Evolutionary conservation across 1,284 basidiomycete species (phyloP).

Genomic region (Austroboletus olivaceoglutinosus): DNA sequence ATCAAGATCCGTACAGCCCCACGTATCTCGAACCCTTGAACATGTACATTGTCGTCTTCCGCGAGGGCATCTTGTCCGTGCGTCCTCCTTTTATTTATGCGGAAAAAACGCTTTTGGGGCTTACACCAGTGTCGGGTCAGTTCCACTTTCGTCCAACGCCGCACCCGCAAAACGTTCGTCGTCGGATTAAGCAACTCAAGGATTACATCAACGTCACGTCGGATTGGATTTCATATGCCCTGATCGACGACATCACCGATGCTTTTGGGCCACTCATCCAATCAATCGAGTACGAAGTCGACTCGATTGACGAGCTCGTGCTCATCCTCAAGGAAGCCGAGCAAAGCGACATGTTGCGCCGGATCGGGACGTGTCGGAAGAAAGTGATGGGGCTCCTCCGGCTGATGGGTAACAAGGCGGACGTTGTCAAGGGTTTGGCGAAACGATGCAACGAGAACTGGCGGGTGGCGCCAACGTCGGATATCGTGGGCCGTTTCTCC

Average conservation of each 20-base stretch:
- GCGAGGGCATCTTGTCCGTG: slow-evolving; percentile 94
- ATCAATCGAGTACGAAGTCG: slow-evolving; percentile 98
- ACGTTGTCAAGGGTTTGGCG: slow-evolving; percentile 97
- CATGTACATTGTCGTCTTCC: slow-evolving; percentile 99
- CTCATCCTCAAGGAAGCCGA: slow-evolving; percentile 84
- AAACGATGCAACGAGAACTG: slow-evolving; percentile 99
- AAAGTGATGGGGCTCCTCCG: slow-evolving; percentile 98
- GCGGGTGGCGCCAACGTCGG: slow-evolving; percentile 96
- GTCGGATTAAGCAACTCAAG: slow-evolving; percentile 98
- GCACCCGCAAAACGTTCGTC: slow-evolving; percentile 95
- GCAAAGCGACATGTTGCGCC: slow-evolving; percentile 61
- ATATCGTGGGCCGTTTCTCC: slow-evolving; percentile 68
- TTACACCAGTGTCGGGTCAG: slow-evolving; percentile 38
- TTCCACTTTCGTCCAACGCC: slow-evolving; percentile 98
- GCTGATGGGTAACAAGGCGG: slow-evolving; percentile 99
- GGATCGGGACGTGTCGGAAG: slow-evolving; percentile 97
- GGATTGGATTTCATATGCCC: slow-evolving; percentile 99
- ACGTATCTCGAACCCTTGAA: slow-evolving; percentile 98
- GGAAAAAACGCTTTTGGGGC: background rate
- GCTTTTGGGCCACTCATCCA: slow-evolving; percentile 99
- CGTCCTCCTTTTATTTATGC: slow-evolving; percentile 30
- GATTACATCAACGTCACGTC: slow-evolving; percentile 99
- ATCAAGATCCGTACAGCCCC: slow-evolving; percentile 97
- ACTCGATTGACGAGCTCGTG: slow-evolving; percentile 97
- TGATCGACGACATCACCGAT: slow-evolving; percentile 99